phyloP scores from a whole-genome alignment of 2,329 filamentous ascomycete species.

The Fusarium nisikadoi region DNA sequence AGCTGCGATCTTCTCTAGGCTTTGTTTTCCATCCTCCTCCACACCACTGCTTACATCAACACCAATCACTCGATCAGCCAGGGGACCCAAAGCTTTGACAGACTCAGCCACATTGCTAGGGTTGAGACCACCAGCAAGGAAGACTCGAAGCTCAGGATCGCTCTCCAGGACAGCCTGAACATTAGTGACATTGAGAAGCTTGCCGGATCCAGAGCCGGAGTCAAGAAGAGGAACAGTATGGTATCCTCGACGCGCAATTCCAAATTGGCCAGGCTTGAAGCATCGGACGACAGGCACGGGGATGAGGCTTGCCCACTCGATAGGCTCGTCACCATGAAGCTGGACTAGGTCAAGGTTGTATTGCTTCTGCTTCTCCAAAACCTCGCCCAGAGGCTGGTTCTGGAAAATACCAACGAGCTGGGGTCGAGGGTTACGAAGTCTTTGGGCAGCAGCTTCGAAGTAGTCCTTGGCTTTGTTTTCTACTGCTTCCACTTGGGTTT shows the following conservation, averaged over 20 bases:
- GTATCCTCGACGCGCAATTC: conserved; percentile 78
- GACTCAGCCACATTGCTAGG: conserved; percentile 79
- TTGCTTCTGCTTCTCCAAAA: conserved; percentile 80
- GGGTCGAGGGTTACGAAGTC: conserved; percentile 68
- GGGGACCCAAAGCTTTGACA: conserved; percentile 70
- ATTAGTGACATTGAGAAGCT: conserved; percentile 76
- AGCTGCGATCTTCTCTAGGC: conserved; percentile 79
- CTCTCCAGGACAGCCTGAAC: conserved; percentile 74
- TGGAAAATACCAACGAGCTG: conserved; percentile 94
- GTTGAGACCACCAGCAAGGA: conserved; percentile 87
- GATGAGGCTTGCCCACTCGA: conserved; percentile 91
- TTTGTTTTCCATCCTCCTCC: conserved; percentile 84
- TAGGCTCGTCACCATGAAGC: conserved; percentile 88
- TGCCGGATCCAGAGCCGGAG: conserved; percentile 85
- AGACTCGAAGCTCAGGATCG: conserved; percentile 76
- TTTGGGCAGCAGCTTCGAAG: conserved; percentile 68
- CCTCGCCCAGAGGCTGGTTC: conserved; percentile 85
- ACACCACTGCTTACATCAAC: conserved; percentile 97
- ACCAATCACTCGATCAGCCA: conserved; percentile 74
- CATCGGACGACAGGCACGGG: conserved; percentile 91
- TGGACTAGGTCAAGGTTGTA: conserved; percentile 90
- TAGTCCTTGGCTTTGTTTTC: conserved; percentile 68
- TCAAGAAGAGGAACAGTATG: conserved; percentile 88
- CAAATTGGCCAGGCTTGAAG: conserved; percentile 81
- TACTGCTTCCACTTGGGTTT: conserved; percentile 42